Base-by-base conservation (phyloP, 176 grass and related monocot species). In the Paspalum notatum region DNA sequence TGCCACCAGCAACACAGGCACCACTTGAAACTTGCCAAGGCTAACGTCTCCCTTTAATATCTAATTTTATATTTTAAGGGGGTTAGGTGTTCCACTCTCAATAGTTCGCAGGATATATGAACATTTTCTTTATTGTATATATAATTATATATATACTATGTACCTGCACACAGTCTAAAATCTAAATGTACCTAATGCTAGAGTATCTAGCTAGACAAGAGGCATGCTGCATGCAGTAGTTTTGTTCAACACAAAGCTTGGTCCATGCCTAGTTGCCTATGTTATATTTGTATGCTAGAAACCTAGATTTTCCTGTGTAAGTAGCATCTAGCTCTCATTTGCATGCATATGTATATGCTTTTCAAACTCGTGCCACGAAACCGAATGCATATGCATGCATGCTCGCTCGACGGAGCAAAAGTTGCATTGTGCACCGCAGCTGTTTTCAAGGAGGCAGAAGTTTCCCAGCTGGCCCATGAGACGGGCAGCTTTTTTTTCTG, bases 231-330 rank as follows among this genome's bases (percentile, higher is more conserved):
- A 32, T 38, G 41, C 15, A 12, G 13, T 9, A 13, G 1, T 10
- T 59, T 55, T 40, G 51, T 8, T 59, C 11, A 9, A 48, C 32
- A 32, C 32, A 32, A 32, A 60, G 53, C 0, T 20, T 71, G 74
- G 75, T 79, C 67, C 67, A 20, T 68, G 18, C 47, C n/a, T n/a
- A n/a, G n/a, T n/a, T n/a, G n/a, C n/a, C 63, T 15, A 26, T 61
- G 58, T 0, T 5, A 59, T 39, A 17, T 11, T 10, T 61, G 58
- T 14, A 4, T 61, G 32, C 32, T 32, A n/a, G n/a, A n/a, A n/a
- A n/a, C n/a, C n/a, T n/a, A 32, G 32, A 32, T 32, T 32, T 32
- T 3, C 3, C 3, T 32, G 32, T 32, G 32, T 32, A 32, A 32
- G 32, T 32, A 32, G 32, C 32, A 32, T 32, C 32, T 32, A 32